Conservation (phyloP, 2,329 filamentous ascomycete genomes). For the Trichophyton benhamiae region DNA sequence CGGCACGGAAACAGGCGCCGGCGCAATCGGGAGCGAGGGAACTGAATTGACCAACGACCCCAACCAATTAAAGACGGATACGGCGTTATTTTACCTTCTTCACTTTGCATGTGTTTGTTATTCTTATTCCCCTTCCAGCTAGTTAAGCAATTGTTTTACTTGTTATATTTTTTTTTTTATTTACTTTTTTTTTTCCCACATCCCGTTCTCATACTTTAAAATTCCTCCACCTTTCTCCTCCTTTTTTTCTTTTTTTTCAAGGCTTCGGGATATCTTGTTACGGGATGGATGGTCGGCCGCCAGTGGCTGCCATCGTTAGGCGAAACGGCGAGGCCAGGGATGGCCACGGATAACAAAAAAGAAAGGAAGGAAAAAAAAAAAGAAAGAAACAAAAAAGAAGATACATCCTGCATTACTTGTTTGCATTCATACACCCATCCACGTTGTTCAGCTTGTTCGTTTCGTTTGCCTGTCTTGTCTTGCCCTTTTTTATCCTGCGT, state of each 20-base stretch:
- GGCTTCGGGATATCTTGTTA: neutral
- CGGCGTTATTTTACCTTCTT: neutral
- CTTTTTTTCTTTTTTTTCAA: neutral
- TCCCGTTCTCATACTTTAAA: neutral
- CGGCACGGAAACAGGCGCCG: slow-evolving; percentile 2
- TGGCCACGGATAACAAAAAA: neutral
- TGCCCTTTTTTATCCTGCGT: neutral
- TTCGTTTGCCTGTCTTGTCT: neutral
- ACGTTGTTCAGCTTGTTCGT: neutral
- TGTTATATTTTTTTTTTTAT: neutral
- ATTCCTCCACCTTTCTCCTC: too few species aligned
- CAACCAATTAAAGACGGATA: slow-evolving; percentile 4
- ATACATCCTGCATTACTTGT: too few species aligned
- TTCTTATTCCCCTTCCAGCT: neutral
- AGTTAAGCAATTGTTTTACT: neutral
- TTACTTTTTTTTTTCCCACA: too few species aligned
- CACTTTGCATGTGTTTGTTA: neutral
- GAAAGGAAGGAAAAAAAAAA: neutral
- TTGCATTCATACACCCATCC: neutral
- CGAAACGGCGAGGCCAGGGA: neutral
- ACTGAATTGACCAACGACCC: neutral
- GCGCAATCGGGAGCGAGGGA: neutral
- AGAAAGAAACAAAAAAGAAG: neutral
- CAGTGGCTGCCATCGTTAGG: neutral
- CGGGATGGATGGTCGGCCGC: neutral